Base-by-base conservation (phyloP, 495 filamentous ascomycete genomes). In the Xylaria scruposa region DNA sequence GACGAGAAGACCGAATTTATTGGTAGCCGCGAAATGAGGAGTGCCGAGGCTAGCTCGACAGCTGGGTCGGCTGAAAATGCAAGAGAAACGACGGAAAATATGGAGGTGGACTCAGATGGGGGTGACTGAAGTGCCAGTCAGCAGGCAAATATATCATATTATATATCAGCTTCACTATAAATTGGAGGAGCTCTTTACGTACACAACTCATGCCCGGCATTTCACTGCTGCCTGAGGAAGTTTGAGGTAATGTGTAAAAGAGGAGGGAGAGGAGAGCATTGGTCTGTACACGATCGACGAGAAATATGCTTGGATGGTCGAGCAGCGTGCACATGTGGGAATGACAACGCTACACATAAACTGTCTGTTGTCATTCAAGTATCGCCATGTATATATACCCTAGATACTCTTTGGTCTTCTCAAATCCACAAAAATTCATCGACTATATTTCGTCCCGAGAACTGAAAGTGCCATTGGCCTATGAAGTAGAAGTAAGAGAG, bases 1-100 rank as follows among this genome's bases (percentile, higher is more conserved):
- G 83, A 84, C 33, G 85, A 83, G 61, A 86, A 88, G 26, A 82
- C 24, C 9, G 69, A 71, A 54, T 33, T 56, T 26, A n/a, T 42
- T 58, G 33, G 60, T 65, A 31, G 10, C 12, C 51, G 36, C 5
- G 38, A 56, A 10, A 38, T 9, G 24, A 56, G 53, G 24, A 59
- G 62, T 19, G 17, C 68, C 6, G 68, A 70, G 33, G 47, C 8
- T 36, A 70, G 59, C 24, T 64, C 47, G n/a, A 70, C 68, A 2
- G 29, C 47, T 31, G 46, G 60, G 47, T 70, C 68, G 36, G 47
- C 36, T 19, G 68, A 70, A 24, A 46, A 54, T 44, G n/a, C 68
- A 46, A 56, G 60, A 60, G 68, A 70, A 64, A 64, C 59, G 17
- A 54, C 59, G n/a, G 68, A 70, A 56, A 70, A 64, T 15, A 70